Evolutionary conservation across 2,329 filamentous ascomycete species (phyloP).

Genomic region (Ophiostoma australiae): DNA sequence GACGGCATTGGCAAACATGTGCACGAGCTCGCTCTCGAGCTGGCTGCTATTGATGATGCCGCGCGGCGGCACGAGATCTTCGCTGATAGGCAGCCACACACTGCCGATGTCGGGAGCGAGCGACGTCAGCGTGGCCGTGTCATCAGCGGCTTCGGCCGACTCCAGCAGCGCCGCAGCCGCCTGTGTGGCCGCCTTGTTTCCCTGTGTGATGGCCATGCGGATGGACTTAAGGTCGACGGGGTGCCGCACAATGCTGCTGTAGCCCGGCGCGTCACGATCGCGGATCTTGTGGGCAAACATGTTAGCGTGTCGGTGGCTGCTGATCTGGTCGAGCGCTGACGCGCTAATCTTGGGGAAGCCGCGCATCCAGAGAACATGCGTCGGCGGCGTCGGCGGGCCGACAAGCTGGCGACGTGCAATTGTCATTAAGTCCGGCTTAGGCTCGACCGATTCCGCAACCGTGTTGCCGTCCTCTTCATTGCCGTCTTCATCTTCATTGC

Average conservation of each 20-base stretch:
- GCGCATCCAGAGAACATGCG: conserved; percentile 69
- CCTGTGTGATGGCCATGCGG: conserved; percentile 67
- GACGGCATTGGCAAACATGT: conserved; percentile 96
- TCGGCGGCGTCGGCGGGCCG: conserved; percentile 50
- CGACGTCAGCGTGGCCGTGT: background rate
- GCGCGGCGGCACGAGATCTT: conserved; percentile 76
- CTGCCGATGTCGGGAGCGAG: conserved; percentile 41
- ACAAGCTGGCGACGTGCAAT: conserved; percentile 20
- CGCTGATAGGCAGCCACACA: conserved; percentile 63
- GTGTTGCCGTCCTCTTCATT: background rate
- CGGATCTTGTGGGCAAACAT: conserved; percentile 73
- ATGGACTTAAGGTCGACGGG: conserved; percentile 76
- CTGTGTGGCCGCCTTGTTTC: conserved; percentile 60
- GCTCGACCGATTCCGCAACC: conserved; percentile 4
- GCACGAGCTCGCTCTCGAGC: conserved; percentile 85
- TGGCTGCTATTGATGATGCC: conserved; percentile 91
- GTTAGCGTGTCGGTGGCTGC: conserved; percentile 70
- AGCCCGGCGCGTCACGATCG: conserved; percentile 70
- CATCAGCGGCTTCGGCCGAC: conserved; percentile 43
- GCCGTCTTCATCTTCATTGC: conserved; percentile 1
- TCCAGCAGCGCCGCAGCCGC: conserved; percentile 58
- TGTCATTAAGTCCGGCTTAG: conserved; percentile 26
- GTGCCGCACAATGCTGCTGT: conserved; percentile 66
- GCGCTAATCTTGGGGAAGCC: conserved; percentile 69
- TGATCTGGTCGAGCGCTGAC: conserved; percentile 70